These are phyloP conservation scores for Meyerozyma guilliermondii DNA, from an alignment of 1,139 yeast genomes.

Conservation along the genomic window DNA sequence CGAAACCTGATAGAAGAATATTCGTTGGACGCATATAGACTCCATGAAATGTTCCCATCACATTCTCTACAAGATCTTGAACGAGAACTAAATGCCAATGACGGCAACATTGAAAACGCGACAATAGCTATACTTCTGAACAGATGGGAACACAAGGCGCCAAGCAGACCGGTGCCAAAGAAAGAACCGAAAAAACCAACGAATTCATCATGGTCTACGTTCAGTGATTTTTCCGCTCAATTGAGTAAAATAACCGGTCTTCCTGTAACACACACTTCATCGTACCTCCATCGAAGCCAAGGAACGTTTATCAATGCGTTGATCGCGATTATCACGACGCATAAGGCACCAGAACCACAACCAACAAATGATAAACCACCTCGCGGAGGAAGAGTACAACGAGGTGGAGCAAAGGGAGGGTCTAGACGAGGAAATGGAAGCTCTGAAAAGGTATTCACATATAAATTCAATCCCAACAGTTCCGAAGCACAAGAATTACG, in stretches of 20 bases:
- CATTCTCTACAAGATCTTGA: neutral
- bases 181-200: neutral
- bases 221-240: neutral
- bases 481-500: constrained; percentile 18
- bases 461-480: neutral
- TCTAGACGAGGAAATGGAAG: neutral
- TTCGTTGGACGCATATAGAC: neutral
- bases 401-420: constrained; percentile 9
- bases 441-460: neutral
- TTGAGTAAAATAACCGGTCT: neutral
- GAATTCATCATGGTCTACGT: neutral
- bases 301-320: neutral
- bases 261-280: neutral
- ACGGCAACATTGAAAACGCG: neutral
- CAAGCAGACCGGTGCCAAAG: neutral
- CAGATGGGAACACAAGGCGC: neutral
- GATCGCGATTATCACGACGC: neutral
- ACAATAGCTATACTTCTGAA: neutral
- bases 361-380: constrained; percentile 3
- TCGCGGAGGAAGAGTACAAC: constrained; percentile 23
- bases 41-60: neutral
- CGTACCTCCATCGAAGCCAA: neutral
- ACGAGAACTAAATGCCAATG: neutral
- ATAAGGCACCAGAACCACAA: neutral
- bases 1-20: neutral